phyloP scores from a whole-genome alignment of 2,329 filamentous ascomycete species.

The Huntiella bhutanensis region DNA sequence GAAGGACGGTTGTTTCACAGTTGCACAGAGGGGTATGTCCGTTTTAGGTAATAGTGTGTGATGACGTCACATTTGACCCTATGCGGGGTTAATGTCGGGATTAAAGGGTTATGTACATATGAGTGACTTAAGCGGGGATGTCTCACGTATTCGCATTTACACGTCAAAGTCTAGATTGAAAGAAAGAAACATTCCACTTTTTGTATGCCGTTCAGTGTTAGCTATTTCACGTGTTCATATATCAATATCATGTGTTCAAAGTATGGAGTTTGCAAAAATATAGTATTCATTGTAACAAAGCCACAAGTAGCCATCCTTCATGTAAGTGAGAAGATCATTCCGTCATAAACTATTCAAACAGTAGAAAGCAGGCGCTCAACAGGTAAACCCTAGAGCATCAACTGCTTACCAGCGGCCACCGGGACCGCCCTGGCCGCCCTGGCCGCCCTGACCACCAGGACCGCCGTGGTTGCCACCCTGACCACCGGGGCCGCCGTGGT shows the following conservation, averaged over 20 bases:
- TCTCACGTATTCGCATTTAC: background rate
- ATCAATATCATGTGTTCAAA: background rate
- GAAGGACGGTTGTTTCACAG: background rate
- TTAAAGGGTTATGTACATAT: background rate
- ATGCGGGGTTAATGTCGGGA: background rate
- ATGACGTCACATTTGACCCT: background rate
- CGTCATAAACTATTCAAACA: background rate
- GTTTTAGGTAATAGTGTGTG: background rate
- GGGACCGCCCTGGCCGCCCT: slow-evolving; percentile 2
- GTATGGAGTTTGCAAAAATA: background rate
- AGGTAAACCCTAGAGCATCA: background rate
- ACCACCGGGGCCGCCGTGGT: background rate
- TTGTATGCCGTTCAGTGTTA: background rate
- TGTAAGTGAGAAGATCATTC: background rate
- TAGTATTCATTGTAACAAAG: background rate
- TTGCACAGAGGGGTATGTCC: background rate
- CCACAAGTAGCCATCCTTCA: background rate
- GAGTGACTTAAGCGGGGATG: background rate
- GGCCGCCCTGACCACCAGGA: background rate
- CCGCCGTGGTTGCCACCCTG: background rate
- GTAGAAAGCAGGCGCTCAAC: background rate
- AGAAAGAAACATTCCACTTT: background rate
- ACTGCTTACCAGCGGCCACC: slow-evolving; percentile 1
- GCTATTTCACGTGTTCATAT: background rate
- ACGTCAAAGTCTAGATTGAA: background rate